These are phyloP conservation scores for Saccharomyces pastorianus DNA, from an alignment of 1,139 yeast species.

Conservation along the genomic window DNA sequence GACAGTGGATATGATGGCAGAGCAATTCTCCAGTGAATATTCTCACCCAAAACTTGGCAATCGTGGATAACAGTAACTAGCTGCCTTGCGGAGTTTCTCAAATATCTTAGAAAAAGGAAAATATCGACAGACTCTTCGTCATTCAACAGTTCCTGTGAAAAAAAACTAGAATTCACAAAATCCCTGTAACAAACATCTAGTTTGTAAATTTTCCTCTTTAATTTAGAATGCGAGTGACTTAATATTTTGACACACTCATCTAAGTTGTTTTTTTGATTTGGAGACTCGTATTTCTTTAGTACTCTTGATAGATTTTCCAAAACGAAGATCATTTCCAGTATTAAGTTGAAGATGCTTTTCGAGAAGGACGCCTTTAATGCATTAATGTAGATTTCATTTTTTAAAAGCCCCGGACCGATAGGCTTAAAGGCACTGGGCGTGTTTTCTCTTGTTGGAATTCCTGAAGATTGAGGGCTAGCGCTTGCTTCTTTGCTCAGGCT, in stretches of 20 bases:
- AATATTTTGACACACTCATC: slow-evolving; percentile 8
- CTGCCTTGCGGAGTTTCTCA: slow-evolving; percentile 34
- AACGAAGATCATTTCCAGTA: slow-evolving; percentile 29
- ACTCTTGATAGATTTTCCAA: slow-evolving; percentile 23
- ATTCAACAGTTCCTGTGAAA: slow-evolving; percentile 30
- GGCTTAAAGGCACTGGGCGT: slow-evolving; percentile 6
- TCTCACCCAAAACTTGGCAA: slow-evolving; percentile 15
- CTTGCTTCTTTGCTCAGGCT: slow-evolving; percentile 6
- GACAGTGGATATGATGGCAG: slow-evolving; percentile 36
- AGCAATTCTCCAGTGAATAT: slow-evolving; percentile 30
- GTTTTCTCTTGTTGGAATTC: slow-evolving; percentile 16
- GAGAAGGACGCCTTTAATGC: slow-evolving; percentile 32
- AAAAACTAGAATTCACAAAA: slow-evolving; percentile 32
- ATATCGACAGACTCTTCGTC: slow-evolving; percentile 32
- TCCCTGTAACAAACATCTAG: slow-evolving; percentile 32
- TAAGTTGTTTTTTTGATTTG: slow-evolving; percentile 3
- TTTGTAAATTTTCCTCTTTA: slow-evolving; percentile 26
- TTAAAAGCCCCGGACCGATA: background rate
- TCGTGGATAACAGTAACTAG: slow-evolving; percentile 22
- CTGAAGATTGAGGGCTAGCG: slow-evolving; percentile 22
- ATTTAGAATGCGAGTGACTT: slow-evolving; percentile 10
- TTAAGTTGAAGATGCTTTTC: slow-evolving; percentile 24
- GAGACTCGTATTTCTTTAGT: slow-evolving; percentile 12
- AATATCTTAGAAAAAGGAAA: slow-evolving; percentile 33
- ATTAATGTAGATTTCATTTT: slow-evolving; percentile 19